Conservation (phyloP, 768 basidiomycete species). For the Amylocystis lapponica region DNA sequence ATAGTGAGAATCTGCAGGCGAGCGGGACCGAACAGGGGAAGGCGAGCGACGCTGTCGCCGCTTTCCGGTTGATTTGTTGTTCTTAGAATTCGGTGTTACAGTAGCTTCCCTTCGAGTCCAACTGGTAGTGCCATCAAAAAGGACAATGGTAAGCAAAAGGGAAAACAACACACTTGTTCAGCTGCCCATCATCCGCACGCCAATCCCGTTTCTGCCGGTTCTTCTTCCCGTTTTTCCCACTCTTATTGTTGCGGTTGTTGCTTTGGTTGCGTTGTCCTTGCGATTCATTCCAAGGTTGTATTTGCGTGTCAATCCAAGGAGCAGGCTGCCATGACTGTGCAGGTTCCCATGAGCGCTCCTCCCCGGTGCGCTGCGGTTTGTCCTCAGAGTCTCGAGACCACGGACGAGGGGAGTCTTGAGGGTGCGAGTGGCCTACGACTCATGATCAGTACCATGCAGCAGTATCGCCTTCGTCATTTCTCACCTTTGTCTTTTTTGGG, state of each 20-base stretch:
- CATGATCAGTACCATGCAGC: slow-evolving; percentile 29
- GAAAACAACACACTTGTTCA: slow-evolving; percentile 60
- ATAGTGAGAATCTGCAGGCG: slow-evolving; percentile 59
- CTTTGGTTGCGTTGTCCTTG: slow-evolving; percentile 17
- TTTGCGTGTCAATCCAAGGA: slow-evolving; percentile 29
- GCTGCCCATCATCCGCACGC: slow-evolving; percentile 53
- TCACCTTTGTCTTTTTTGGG: slow-evolving; percentile 15
- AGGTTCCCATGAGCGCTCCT: slow-evolving; percentile 23
- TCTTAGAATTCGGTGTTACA: slow-evolving; percentile 35
- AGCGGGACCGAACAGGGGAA: slow-evolving; percentile 51
- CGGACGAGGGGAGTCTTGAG: slow-evolving; percentile 19
- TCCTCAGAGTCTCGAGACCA: slow-evolving; percentile 10
- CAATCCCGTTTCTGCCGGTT: slow-evolving; percentile 37
- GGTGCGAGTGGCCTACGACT: slow-evolving; percentile 8
- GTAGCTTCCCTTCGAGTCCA: slow-evolving; percentile 61
- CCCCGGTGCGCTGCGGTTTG: slow-evolving; percentile 8
- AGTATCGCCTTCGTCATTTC: slow-evolving; percentile 26
- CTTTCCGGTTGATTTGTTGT: slow-evolving; percentile 30
- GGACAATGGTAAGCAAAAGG: slow-evolving; percentile 6
- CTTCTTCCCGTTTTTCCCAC: slow-evolving; percentile 29
- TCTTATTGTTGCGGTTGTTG: slow-evolving; percentile 27
- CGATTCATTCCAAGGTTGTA: too few species aligned
- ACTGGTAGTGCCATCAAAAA: slow-evolving; percentile 30
- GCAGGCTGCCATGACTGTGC: slow-evolving; percentile 28
- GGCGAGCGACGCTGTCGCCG: slow-evolving; percentile 38